Evolutionary conservation across 495 filamentous ascomycete species (phyloP), one percentile per base, ranked within the genome.

Genomic region (Usnea hakonensis): DNA sequence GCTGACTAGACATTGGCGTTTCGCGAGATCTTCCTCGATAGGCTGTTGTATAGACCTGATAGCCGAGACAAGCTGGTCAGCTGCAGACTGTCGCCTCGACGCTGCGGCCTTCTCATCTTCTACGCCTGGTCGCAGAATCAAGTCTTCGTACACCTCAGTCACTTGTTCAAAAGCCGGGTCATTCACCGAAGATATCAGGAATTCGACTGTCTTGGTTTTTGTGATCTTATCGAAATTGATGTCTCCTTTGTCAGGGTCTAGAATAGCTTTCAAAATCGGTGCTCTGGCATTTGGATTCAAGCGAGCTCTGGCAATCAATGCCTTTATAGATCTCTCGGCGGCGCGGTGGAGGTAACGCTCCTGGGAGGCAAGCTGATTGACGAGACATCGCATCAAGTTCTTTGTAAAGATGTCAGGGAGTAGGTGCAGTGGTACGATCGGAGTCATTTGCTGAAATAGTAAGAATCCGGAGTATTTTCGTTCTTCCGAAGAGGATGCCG

Each of bases 401-500:
- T 85, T 85, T 62, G 86, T 90, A 74, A 97, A 95, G 5, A 96
- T 74, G 3, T 70, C 64, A 26, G 76, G 69, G 17, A 87, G 73
- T 36, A 79, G 68, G 44, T 81, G 70, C 2, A 73, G 68, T 3
- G 77, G 74, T 46, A 75, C 74, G 44, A 75, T 73, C 44, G 82
- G 77, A 23, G 96, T 71, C 33, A 90, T 76, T 61, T 88, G 88
- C 61, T 84, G 79, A 64, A 97, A 89, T 26, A 98, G 83, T 57
- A 90, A 82, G 71, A 98, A 91, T 5, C 95, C 94, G 75, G 88
- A 90, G 69, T 88, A 89, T 72, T 97, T 97, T 52, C 92, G 87
- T 70, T 91, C 90, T 28, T 89, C 83, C 0, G 92, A 96, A 14
- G 91, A 85, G 21, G 82, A 82, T 56, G 87, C 79, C 32, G 88